Evolutionary conservation across 371 early-diverging fungal genomes (phyloP).

Genomic region (Mucor velutinosus): DNA sequence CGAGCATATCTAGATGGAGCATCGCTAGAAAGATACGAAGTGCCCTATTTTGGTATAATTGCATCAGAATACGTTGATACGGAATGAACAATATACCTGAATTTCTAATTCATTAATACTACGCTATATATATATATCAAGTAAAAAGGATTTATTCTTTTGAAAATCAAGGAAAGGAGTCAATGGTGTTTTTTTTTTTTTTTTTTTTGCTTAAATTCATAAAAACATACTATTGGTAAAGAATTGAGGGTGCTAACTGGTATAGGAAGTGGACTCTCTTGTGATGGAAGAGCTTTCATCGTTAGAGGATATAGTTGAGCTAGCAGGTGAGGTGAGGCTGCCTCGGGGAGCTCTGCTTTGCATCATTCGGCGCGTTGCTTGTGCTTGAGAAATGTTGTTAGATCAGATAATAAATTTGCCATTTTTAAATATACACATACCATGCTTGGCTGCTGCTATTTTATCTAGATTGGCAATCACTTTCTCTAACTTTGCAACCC

Average conservation of each 20-base stretch:
- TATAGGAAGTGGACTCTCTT: conserved; percentile 2
- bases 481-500: conserved; percentile 27
- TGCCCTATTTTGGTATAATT: conserved; percentile 62
- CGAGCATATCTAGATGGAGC: conserved; percentile 67
- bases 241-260: background rate
- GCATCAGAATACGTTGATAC: conserved; percentile 67
- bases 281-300: background rate
- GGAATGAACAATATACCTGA: conserved; percentile 41
- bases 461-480: conserved; percentile 40
- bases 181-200: background rate
- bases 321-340: background rate
- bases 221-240: background rate
- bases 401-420: background rate
- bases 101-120: background rate
- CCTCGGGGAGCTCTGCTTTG: conserved; percentile 21
- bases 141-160: background rate
- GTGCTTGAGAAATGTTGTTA: conserved; percentile 8
- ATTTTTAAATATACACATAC: conserved; percentile 8
- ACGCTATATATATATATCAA: background rate
- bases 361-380: conserved; percentile 24
- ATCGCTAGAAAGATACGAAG: conserved; percentile 59
- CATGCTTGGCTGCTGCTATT: conserved; percentile 29
- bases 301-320: conserved; percentile 3
- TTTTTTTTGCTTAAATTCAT: background rate
- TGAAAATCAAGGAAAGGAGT: background rate